Conservation (phyloP, 495 filamentous ascomycete genomes). For the Aspergillus coremiiformis region DNA sequence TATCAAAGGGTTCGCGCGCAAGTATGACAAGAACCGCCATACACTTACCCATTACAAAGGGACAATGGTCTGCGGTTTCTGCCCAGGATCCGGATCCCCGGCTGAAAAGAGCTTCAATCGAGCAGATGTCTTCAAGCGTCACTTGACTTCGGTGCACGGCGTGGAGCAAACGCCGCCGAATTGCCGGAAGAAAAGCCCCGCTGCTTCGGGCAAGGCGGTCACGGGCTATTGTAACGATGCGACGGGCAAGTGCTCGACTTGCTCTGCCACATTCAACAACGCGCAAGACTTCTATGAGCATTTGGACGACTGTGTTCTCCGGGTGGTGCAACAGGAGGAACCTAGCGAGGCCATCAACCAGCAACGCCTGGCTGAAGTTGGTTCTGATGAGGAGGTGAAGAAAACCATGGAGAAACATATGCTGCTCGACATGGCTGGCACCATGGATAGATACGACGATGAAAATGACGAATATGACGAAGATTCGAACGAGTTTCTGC, state of each 20-base stretch:
- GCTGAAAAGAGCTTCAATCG: constrained; percentile 98
- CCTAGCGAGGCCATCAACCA: constrained; percentile 96
- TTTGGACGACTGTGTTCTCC: constrained; percentile 95
- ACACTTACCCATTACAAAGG: constrained; percentile 98
- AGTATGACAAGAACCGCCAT: constrained; percentile 99
- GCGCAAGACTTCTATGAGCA: constrained; percentile 99
- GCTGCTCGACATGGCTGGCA: constrained; percentile 51
- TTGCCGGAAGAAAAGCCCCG: constrained; percentile 75
- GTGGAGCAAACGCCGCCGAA: constrained; percentile 97
- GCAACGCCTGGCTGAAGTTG: constrained; percentile 70
- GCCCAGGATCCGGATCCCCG: constrained; percentile 81
- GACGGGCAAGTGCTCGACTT: constrained; percentile 94
- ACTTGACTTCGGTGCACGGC: constrained; percentile 86
- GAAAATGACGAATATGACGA: constrained; percentile 57
- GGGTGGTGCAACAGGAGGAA: constrained; percentile 95
- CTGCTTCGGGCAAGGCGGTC: constrained; percentile 45
- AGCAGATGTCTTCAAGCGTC: constrained; percentile 97
- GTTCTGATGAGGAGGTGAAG: constrained; percentile 72
- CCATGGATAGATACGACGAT: constrained; percentile 44
- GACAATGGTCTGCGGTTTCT: constrained; percentile 98
- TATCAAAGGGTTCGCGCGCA: constrained; percentile 89
- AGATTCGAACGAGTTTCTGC: constrained; percentile 45
- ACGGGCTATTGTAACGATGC: constrained; percentile 61
- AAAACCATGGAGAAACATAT: constrained; percentile 78
- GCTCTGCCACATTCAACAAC: constrained; percentile 80